A percentile compares a stretch with the other conserved stretches of the same genome.
phyloP scores from a whole-genome alignment of 106 monocot species.

The Ottelia alismoides region DNA sequence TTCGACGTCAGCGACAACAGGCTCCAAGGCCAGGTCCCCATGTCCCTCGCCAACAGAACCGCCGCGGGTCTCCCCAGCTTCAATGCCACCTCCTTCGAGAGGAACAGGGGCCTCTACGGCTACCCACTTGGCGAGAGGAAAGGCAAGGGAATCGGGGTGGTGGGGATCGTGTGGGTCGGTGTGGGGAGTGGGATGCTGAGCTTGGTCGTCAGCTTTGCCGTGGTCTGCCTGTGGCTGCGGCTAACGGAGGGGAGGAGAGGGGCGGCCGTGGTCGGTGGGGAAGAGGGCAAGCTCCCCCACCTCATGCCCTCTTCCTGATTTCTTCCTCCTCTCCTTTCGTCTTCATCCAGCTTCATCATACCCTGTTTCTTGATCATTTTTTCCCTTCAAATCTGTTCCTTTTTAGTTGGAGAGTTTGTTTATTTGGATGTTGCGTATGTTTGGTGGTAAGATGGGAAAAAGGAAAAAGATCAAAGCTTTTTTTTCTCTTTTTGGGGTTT shows the following conservation, averaged over 20 bases:
- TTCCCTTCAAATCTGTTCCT: background rate
- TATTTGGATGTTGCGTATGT: no score
- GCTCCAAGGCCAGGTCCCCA: constrained; percentile 37
- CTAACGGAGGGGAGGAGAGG: constrained; percentile 18
- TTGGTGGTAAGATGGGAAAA: no score
- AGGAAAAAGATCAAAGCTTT: background rate
- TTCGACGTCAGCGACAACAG: constrained; percentile 55
- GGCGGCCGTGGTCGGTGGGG: constrained; percentile 5
- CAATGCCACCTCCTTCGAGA: constrained; percentile 51
- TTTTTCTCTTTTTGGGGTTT: background rate
- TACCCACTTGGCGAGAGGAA: constrained; percentile 31
- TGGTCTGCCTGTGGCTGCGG: constrained; percentile 53
- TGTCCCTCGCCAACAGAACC: constrained; percentile 27
- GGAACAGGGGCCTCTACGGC: constrained; percentile 48
- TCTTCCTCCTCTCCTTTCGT: background rate
- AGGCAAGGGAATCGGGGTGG: constrained; percentile 31
- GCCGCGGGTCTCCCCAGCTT: constrained; percentile 20
- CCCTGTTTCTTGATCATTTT: background rate
- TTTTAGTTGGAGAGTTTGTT: no score
- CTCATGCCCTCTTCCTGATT: constrained; percentile 16
- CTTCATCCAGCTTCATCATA: background rate
- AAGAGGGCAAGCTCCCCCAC: constrained; percentile 47
- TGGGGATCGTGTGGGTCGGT: constrained; percentile 59
- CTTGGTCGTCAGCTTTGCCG: constrained; percentile 54
- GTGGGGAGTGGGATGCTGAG: constrained; percentile 53